Base-by-base conservation (phyloP, 768 basidiomycete species). In the Hericium erinaceus region DNA sequence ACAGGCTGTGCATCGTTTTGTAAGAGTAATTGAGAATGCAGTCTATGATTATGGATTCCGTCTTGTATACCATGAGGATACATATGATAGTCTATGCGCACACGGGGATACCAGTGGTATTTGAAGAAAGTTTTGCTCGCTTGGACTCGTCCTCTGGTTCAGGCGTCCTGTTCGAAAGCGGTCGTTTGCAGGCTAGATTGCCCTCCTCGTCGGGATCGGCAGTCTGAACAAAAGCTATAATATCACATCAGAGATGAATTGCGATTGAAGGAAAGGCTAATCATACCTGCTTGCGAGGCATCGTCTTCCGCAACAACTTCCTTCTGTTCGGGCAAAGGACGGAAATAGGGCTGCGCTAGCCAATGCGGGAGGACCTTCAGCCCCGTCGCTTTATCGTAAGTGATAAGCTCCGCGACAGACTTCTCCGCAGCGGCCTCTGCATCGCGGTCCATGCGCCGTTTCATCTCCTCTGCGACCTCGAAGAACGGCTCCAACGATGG, bases 321-420 rank as follows among this genome's bases (percentile, higher is more conserved):
- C 44, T 20, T 46, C 44, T 46, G n/a, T 37, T 44, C 54, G 11
- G 28, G 55, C 18, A 61, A 60, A 3, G 80, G 77, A 8, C 85
- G 74, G 60, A 87, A 77, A 63, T 87, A 83, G 1, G 89, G 88
- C 66, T 92, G 89, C 12, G 80, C 79, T 20, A 85, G 74, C 81
- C 86, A 90, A 63, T 82, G 78, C 0, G 87, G 88, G 6, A 89
- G 70, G 0, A 75, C 60, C 44, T 75, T 75, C 44, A 85, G 68
- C 6, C 82, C 81, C 0, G 79, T 81, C 49, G 61, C 65, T 3
- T 73, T 67, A 26, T 85, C 80, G 2, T 75, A 53, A 18, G 60
- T 68, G 39, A 78, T 65, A 22, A 80, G 59, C 38, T 75, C 75
- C 53, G 74, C 71, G 15, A 70, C 28, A 0, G 69, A 44, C 38